Base-by-base conservation (phyloP, 345 rosid species). In the Laguncularia racemosa region DNA sequence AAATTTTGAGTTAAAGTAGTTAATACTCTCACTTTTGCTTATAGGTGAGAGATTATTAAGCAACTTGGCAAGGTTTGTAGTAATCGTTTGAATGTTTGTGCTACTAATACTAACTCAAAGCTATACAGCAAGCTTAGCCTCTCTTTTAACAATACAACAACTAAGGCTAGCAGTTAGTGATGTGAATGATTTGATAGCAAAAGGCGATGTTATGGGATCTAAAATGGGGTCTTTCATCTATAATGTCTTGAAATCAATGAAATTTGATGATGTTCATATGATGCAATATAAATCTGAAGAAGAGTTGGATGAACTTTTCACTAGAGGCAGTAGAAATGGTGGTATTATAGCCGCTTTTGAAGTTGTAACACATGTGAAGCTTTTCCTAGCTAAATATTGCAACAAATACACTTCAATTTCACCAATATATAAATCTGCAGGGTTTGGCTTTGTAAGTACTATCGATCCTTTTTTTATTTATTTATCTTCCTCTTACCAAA, bases 71-170 rank as follows among this genome's bases (percentile, higher is more conserved):
- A 78, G 70, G 48, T 61, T 82, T 62, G 80, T 82, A 52, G 59
- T 82, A 53, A 74, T 69, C 19, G 59, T 85, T 56, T 80, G 92
- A 86, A 18, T 70, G 21, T 78, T 76, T 60, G 73, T 72, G 33
- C 81, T 80, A 13, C 73, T 82, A 7, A 74, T 80, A 52, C 33
- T 82, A 20, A 65, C 81, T 3, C 61, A 80, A 45, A 80, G 83
- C 56, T 82, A 82, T 50, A 78, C 78, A 3, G 84, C 89, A 45
- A 80, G 73, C 20, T 65, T 82, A 13, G 55, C 84, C 20, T 74
- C 83, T 13, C 52, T 78, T 53, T 46, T 80, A 55, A 82, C 86
- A 4, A 70, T 85, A 0, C 72, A 61, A 48, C 71, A 62, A 20
- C 46, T 81, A 61, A 63, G 70, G 43, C 79, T 73, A 0, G n/a